Base-by-base conservation (phyloP, 805 yeast genomes). In the Candida dajiaensis region DNA sequence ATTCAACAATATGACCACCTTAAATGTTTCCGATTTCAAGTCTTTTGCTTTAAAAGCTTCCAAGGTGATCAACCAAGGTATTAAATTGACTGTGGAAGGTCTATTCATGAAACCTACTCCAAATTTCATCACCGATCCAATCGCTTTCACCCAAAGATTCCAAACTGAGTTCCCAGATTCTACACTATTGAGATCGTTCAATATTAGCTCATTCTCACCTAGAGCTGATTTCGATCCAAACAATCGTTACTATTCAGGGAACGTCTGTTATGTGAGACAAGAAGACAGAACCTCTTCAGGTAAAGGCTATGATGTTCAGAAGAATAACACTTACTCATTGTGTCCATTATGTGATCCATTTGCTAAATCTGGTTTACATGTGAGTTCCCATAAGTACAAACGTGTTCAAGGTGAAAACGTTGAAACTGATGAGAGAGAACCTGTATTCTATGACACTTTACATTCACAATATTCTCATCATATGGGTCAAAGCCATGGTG, bases 261-360 rank as follows among this genome's bases (percentile, higher is more conserved):
- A 47, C 23, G 46, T 51, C 18, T 47, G 51, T 36, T 51, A 47
- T 23, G 45, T 40, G 20, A 28, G 33, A 6, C 19, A 11, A 11
- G 53, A 53, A 21, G 2, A 15, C 2, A 40, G n/a, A 25, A 47
- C 51, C n/a, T 53, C 53, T 15, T 43, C 44, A 12, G 44, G 44
- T 9, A 42, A 29, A 16, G 18, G 4, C 1, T 40, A 51, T 21
- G 22, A 38, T 4, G 42, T 43, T 6, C 37, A 33, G 13, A 53
- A 53, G 44, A 36, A 26, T 9, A 53, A 53, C 33, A 53, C 53
- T 2, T 49, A 49, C 28, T 38, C 47, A 16, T 16, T 51, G 19
- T 53, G 56, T 23, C 53, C 54, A 5, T 20, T 51, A 19, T 53
- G 54, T 40, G 49, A 50, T 19, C 53, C 54, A 3, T 48, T 51